These are phyloP conservation scores for Sicyos edulis DNA, from an alignment of 306 rosid genomes.

Conservation along the genomic window DNA sequence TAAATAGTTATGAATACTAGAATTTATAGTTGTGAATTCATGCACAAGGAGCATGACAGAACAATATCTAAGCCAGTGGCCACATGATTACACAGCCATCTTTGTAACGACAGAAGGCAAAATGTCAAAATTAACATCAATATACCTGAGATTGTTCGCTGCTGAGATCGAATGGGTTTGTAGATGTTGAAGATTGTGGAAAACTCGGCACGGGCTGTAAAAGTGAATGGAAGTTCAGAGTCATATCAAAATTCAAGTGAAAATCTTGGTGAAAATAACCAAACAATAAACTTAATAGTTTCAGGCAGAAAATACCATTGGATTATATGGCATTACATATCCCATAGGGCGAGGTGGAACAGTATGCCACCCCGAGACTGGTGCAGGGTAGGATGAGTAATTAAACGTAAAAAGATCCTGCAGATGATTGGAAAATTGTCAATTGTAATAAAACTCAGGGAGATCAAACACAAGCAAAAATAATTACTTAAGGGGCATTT, in stretches of 20 bases:
- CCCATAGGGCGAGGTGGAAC: constrained; percentile 67
- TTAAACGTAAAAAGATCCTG: constrained; percentile 66
- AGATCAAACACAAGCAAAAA: constrained; percentile 14
- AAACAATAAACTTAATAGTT: constrained; percentile 23
- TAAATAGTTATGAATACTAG: too few relatives aligned
- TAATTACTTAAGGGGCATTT: background rate
- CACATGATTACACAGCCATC: background rate
- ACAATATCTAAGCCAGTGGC: background rate
- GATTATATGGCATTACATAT: constrained; percentile 50
- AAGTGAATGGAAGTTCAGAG: constrained; percentile 26
- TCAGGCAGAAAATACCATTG: constrained; percentile 42
- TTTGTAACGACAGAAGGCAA: constrained; percentile 13
- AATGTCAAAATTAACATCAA: constrained; percentile 21
- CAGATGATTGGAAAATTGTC: constrained; percentile 25
- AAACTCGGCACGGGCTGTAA: constrained; percentile 54
- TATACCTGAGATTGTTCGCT: constrained; percentile 38
- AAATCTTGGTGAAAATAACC: constrained; percentile 23
- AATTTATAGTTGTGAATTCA: background rate
- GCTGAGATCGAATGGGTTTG: constrained; percentile 73
- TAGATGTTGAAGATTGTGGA: constrained; percentile 51
- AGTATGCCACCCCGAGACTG: constrained; percentile 71
- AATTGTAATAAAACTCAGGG: constrained; percentile 20
- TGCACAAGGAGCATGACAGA: background rate
- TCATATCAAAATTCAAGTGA: constrained; percentile 15
- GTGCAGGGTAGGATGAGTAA: constrained; percentile 50